Evolutionary conservation across 2,329 filamentous ascomycete genomes (phyloP).

Genomic region (Sarocladium strictum): DNA sequence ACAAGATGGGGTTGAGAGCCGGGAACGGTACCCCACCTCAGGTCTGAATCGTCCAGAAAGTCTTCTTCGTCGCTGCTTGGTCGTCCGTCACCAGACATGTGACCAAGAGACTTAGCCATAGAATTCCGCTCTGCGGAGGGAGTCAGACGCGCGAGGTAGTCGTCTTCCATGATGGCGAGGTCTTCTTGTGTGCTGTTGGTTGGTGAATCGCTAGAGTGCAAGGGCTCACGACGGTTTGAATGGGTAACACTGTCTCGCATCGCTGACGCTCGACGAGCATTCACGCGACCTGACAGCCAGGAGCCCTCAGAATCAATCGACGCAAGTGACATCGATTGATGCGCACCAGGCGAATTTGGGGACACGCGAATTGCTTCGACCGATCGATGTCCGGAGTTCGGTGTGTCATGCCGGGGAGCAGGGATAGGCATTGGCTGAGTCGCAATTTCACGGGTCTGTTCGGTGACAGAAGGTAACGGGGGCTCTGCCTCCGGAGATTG

Average conservation of each 20-base stretch:
- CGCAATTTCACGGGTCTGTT: slow-evolving; percentile 19
- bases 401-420: slow-evolving; percentile 35
- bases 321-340: slow-evolving; percentile 72
- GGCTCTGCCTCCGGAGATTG: slow-evolving; percentile 67
- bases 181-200: slow-evolving; percentile 56
- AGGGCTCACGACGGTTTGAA: slow-evolving; percentile 22
- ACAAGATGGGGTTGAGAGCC: slow-evolving; percentile 49
- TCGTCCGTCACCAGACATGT: slow-evolving; percentile 44
- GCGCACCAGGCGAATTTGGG: slow-evolving; percentile 45
- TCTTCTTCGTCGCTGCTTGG: slow-evolving; percentile 57
- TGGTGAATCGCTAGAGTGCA: slow-evolving; percentile 32
- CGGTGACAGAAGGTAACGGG: slow-evolving; percentile 27
- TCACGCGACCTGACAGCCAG: slow-evolving; percentile 78
- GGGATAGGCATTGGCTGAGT: slow-evolving; percentile 21
- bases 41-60: slow-evolving; percentile 32
- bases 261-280: slow-evolving; percentile 40
- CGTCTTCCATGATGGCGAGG: slow-evolving; percentile 57
- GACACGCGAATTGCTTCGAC: slow-evolving; percentile 24
- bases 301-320: slow-evolving; percentile 94
- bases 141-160: slow-evolving; percentile 57
- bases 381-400: slow-evolving; percentile 37
- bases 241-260: slow-evolving; percentile 35
- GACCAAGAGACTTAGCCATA: slow-evolving; percentile 21
- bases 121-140: slow-evolving; percentile 19
- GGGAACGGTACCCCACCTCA: slow-evolving; percentile 46